These are phyloP conservation scores for Saccharum officinarum DNA, from an alignment of 176 grass and related monocot species.

Conservation along the genomic window DNA sequence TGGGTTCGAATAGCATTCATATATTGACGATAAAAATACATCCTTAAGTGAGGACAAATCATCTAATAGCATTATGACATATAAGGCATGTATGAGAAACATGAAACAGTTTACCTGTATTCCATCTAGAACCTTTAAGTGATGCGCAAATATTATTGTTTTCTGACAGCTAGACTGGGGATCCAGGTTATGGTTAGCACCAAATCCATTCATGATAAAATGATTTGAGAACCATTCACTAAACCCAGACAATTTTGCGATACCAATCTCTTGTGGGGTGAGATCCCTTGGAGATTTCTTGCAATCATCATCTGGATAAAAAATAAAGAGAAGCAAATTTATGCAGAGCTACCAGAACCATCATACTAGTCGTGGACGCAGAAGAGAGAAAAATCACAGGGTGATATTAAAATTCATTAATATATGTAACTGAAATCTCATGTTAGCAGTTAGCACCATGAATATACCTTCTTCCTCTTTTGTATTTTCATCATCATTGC, in stretches of 20 bases:
- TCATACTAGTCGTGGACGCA: neutral
- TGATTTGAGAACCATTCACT: constrained; percentile 85
- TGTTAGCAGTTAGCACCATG: constrained; percentile 33
- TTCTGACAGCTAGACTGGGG: constrained; percentile 65
- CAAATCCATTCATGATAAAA: constrained; percentile 51
- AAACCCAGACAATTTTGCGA: constrained; percentile 93
- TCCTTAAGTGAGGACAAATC: neutral
- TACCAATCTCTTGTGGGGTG: constrained; percentile 79
- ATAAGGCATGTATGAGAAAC: neutral
- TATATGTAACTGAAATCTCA: constrained; percentile 12
- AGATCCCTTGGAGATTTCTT: constrained; percentile 73
- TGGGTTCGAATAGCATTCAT: neutral
- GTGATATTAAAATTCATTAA: constrained; percentile 25
- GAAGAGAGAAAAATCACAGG: neutral
- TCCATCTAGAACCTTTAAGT: constrained; percentile 97
- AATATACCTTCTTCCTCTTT: constrained; percentile 36
- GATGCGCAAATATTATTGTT: constrained; percentile 95
- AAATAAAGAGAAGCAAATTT: constrained; percentile 15
- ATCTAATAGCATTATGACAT: neutral
- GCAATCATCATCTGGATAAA: constrained; percentile 46
- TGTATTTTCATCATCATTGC: constrained; percentile 34
- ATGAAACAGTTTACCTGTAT: constrained; percentile 65
- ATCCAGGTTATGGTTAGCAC: constrained; percentile 46
- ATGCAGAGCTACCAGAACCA: neutral
- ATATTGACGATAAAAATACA: neutral